Evolutionary conservation across 2,329 filamentous ascomycete genomes (phyloP), one percentile per base, ranked within the genome.

Genomic region (Endoconidiophora laricicola): DNA sequence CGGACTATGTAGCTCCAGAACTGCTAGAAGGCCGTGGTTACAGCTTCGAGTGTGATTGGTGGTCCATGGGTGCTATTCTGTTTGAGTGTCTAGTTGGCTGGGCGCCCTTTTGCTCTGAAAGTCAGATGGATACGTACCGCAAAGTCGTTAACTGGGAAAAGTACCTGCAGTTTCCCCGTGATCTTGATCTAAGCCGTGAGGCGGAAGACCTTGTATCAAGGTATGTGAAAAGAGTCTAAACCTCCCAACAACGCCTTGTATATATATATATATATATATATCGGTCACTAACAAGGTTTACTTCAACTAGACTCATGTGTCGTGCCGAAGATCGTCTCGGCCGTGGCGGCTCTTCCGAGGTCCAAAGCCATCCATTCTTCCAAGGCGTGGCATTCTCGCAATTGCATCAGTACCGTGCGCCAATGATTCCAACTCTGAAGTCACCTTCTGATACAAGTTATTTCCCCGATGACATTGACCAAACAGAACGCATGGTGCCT

Each of bases 141-240:
- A 98, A 98, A 75, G 98, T 98, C 64, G 87, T 98, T 59, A 94
- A 95, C 69, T 98, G 91, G 91, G 81, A 86, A 51, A 83, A 94
- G 61, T 87, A 90, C 53, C 70, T 98, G 44, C 94, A 94, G 66
- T 96, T 98, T 72, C 91, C 91, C 0, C 88, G 94, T 54, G 91
- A 98, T 64, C 84, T 95, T 60, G 83, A 86, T 54, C 72, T 98
- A 33, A 86, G 86, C 40, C 75, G 76, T 1, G 88, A 95, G 61
- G 88, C 91, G 0, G 90, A 96, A 67, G 83, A 90, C 60, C 74
- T 96, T 61, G 93, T 96, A 58, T 74, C 87, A 71, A 86, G 82
- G 87, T 93, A 72, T 63, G 76, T 65, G 4, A 22, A 22, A 12
- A 4, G 36, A 39, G 49, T 48, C 36, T 44, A 20, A 7, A 12